Evolutionary conservation across 768 basidiomycete genomes (phyloP).

Genomic region (Crucibulum laeve): DNA sequence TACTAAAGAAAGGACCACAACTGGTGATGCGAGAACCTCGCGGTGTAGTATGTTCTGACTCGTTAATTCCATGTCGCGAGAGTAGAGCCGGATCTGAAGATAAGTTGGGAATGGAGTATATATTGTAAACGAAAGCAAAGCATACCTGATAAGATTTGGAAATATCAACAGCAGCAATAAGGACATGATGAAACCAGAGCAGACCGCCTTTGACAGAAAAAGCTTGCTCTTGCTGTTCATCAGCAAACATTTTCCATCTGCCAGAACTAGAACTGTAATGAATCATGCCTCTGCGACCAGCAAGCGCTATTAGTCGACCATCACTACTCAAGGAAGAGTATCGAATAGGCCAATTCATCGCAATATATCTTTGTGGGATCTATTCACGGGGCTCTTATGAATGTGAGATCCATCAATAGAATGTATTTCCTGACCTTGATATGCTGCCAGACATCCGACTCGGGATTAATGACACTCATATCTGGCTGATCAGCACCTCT

Average conservation of each 20-base stretch:
- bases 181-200: slow-evolving; percentile 94
- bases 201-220: slow-evolving; percentile 89
- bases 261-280: slow-evolving; percentile 95
- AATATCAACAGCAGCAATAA: slow-evolving; percentile 86
- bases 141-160: slow-evolving; percentile 72
- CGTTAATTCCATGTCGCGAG: slow-evolving; percentile 83
- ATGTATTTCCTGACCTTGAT: slow-evolving; percentile 73
- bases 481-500: slow-evolving; percentile 97
- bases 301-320: slow-evolving; percentile 88
- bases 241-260: slow-evolving; percentile 88
- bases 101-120: slow-evolving; percentile 1
- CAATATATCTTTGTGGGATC: slow-evolving; percentile 87
- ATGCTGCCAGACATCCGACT: slow-evolving; percentile 97
- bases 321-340: slow-evolving; percentile 90
- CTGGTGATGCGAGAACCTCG: slow-evolving; percentile 69
- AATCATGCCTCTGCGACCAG: slow-evolving; percentile 84
- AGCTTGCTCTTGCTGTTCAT: slow-evolving; percentile 78
- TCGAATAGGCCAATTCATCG: slow-evolving; percentile 90
- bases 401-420: neutral
- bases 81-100: slow-evolving; percentile 84
- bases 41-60: slow-evolving; percentile 81
- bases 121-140: slow-evolving; percentile 8
- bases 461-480: slow-evolving; percentile 96
- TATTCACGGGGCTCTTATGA: slow-evolving; percentile 19
- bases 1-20: slow-evolving; percentile 85